Conservation (phyloP, 2,329 filamentous ascomycete species). For the Colletotrichum tropicicola region DNA sequence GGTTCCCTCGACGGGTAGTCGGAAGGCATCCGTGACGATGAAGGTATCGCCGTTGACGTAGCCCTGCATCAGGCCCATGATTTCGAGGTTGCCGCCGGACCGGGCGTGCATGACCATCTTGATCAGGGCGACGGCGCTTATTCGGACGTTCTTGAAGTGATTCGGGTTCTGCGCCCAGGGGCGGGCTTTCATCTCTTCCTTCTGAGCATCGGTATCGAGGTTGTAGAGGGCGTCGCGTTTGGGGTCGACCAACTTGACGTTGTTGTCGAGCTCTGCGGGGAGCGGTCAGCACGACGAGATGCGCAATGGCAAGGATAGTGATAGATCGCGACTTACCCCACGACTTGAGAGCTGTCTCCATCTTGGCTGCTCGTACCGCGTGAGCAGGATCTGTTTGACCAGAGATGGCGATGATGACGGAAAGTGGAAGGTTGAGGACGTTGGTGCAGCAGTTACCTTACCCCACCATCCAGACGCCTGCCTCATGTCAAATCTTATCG, state of each 20-base stretch:
- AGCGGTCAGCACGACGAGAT: neutral
- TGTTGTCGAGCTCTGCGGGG: conserved; percentile 83
- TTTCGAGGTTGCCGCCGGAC: conserved; percentile 89
- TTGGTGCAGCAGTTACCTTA: conserved; percentile 8
- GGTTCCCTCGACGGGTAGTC: conserved; percentile 95
- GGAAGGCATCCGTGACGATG: conserved; percentile 92
- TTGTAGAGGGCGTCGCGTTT: conserved; percentile 91
- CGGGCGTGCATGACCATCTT: conserved; percentile 99
- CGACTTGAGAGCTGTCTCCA: conserved; percentile 38
- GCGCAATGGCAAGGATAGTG: neutral
- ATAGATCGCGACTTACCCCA: conserved; percentile 35
- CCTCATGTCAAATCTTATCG: conserved; percentile 17
- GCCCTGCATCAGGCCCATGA: conserved; percentile 99
- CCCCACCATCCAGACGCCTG: conserved; percentile 23
- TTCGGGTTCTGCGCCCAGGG: conserved; percentile 84
- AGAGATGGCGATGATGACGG: conserved; percentile 2
- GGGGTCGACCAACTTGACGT: conserved; percentile 83
- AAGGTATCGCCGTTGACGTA: conserved; percentile 88
- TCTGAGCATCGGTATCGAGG: conserved; percentile 77
- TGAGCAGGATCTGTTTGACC: conserved; percentile 6
- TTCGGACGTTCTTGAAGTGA: conserved; percentile 93
- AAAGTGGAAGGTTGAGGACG: neutral
- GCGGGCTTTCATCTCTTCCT: conserved; percentile 67
- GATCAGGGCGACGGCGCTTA: conserved; percentile 91
- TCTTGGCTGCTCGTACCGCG: conserved; percentile 28